Percentiles rank a stretch among this genome's conserved stretches.
These are phyloP conservation scores for Ophiosphaerella herpotricha DNA, from an alignment of 2,329 filamentous ascomycete genomes.

Conservation along the genomic window DNA sequence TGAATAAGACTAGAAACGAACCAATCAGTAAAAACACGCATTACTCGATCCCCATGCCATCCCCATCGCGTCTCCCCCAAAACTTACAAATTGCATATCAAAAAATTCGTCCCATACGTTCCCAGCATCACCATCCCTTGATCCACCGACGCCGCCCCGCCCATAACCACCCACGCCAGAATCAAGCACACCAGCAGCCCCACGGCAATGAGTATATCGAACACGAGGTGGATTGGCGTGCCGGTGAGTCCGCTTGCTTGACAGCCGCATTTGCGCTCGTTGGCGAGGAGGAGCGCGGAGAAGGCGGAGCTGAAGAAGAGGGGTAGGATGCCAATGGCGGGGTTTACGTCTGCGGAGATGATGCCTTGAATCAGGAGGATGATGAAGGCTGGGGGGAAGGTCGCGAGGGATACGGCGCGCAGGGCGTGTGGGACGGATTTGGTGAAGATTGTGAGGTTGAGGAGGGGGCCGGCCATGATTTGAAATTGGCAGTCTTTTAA, in stretches of 20 bases:
- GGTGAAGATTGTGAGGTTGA: slow-evolving; percentile 30
- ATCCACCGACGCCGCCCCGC: not conserved
- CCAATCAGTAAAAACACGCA: slow-evolving; percentile 1
- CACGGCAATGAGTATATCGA: slow-evolving; percentile 23
- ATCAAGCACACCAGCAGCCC: slow-evolving; percentile 31
- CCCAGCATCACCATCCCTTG: slow-evolving; percentile 23
- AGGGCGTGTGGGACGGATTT: slow-evolving; percentile 29
- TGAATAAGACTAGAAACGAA: slow-evolving; percentile 23
- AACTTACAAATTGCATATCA: slow-evolving; percentile 35
- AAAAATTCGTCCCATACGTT: slow-evolving; percentile 35
- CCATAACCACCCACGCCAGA: slow-evolving; percentile 26
- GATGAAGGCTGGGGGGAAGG: slow-evolving; percentile 31
- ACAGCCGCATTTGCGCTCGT: slow-evolving; percentile 32
- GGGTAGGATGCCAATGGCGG: slow-evolving; percentile 35
- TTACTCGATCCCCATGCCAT: too few relatives aligned
- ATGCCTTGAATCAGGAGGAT: slow-evolving; percentile 35
- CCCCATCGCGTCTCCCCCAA: too few relatives aligned
- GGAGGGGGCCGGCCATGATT: slow-evolving; percentile 15
- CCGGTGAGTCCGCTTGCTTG: slow-evolving; percentile 28
- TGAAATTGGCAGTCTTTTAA: too few relatives aligned
- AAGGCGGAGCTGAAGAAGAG: slow-evolving; percentile 33
- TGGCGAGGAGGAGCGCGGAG: slow-evolving; percentile 26
- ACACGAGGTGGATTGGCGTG: slow-evolving; percentile 31
- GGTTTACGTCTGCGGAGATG: slow-evolving; percentile 22
- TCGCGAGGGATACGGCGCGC: slow-evolving; percentile 26